Evolutionary conservation across 176 grass and related monocot species (phyloP).

Genomic region (Triticum dicoccoides): DNA sequence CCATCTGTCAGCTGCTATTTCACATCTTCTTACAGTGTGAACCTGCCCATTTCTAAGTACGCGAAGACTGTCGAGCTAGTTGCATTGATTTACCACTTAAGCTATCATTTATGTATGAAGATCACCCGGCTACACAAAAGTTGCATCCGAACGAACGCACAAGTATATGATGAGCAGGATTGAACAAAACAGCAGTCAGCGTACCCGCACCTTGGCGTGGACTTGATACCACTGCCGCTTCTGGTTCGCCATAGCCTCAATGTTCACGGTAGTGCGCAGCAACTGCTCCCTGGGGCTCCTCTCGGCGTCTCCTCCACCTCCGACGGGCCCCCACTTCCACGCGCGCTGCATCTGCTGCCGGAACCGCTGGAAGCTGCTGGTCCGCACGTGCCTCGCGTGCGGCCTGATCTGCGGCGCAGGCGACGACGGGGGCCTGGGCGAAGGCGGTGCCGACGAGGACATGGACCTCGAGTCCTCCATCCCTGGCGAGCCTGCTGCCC

Average conservation of each 20-base stretch:
- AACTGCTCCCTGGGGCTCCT: constrained; percentile 60
- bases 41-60: not conserved
- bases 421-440: constrained; percentile 30
- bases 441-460: constrained; percentile 32
- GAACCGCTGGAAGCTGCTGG: constrained; percentile 82
- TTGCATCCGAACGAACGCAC: not conserved
- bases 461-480: constrained; percentile 27
- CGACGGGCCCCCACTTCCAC: constrained; percentile 78
- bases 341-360: constrained; percentile 83
- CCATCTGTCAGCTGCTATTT: not conserved
- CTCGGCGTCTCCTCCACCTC: constrained; percentile 20
- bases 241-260: constrained; percentile 93
- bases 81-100: constrained; percentile 1
- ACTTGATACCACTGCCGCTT: constrained; percentile 92
- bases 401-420: constrained; percentile 37
- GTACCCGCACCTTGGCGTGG: constrained; percentile 70
- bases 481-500: constrained; percentile 15
- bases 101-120: not conserved
- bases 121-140: not conserved
- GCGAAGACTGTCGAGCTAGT: not conserved
- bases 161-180: not conserved
- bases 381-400: constrained; percentile 60
- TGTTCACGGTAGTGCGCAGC: constrained; percentile 56
- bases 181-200: not conserved
- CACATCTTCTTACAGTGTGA: not conserved